Evolutionary conservation across 2,329 filamentous ascomycete genomes (phyloP).

Genomic region (Trichoderma sp.): DNA sequence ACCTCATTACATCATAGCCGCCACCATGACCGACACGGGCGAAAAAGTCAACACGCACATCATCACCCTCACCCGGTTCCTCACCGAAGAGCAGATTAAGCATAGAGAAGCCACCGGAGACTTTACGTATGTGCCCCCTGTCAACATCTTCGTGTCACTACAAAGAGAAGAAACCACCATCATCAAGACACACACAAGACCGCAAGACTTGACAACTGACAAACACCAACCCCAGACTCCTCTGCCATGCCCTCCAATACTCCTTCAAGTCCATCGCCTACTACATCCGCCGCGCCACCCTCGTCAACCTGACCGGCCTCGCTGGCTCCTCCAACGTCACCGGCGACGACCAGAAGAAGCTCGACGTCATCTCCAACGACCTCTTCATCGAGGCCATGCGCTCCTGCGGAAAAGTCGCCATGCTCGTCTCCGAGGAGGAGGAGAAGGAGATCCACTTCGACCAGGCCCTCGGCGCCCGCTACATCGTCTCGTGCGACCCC

Average conservation of each 20-base stretch:
- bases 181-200: background rate
- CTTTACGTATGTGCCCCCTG: conserved; percentile 74
- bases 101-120: conserved; percentile 95
- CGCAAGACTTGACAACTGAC: no score
- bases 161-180: background rate
- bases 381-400: conserved; percentile 95
- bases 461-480: conserved; percentile 73
- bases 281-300: conserved; percentile 93
- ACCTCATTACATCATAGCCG: conserved; percentile 27
- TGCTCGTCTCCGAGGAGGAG: conserved; percentile 97
- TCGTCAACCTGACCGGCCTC: conserved; percentile 94
- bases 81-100: conserved; percentile 94
- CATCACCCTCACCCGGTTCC: conserved; percentile 89
- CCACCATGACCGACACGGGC: conserved; percentile 45
- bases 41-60: conserved; percentile 96
- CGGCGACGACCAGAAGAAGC: conserved; percentile 98
- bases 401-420: conserved; percentile 83
- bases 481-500: conserved; percentile 95
- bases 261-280: conserved; percentile 99
- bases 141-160: background rate
- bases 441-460: conserved; percentile 90
- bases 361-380: conserved; percentile 98
- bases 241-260: conserved; percentile 98
- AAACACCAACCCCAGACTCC: conserved; percentile 59
- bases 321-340: conserved; percentile 94